Conservation (phyloP, 169 alveolate genomes). For the Plasmodium yoelii region DNA sequence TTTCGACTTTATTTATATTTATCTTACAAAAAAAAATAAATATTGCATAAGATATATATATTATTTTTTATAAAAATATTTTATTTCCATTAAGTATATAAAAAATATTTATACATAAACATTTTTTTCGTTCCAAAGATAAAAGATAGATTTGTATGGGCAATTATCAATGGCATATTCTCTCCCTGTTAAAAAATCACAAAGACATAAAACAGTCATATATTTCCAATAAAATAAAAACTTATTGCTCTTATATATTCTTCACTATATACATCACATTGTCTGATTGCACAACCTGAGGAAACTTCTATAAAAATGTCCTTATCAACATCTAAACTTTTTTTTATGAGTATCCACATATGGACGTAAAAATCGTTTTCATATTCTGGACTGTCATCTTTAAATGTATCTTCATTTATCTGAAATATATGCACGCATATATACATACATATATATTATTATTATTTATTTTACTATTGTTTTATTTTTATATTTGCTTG, state of each 20-base stretch:
- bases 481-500: slow-evolving; percentile 20
- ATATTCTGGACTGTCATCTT: slow-evolving; percentile 14
- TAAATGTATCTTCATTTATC: slow-evolving; percentile 23
- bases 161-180: slow-evolving; percentile 49
- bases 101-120: slow-evolving; percentile 37
- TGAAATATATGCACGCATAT: neutral
- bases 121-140: slow-evolving; percentile 71
- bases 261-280: neutral
- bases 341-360: slow-evolving; percentile 74
- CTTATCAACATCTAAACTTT: slow-evolving; percentile 62
- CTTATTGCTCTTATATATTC: neutral
- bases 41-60: neutral
- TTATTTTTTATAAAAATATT: neutral
- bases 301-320: slow-evolving; percentile 73
- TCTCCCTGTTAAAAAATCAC: slow-evolving; percentile 31
- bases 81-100: neutral
- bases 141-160: slow-evolving; percentile 65
- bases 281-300: slow-evolving; percentile 30
- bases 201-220: neutral
- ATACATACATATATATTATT: neutral
- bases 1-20: slow-evolving; percentile 32
- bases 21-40: slow-evolving; percentile 19
- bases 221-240: too few relatives aligned
- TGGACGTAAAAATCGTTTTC: slow-evolving; percentile 52
- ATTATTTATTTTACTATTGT: neutral